phyloP scores from a whole-genome alignment of 2,329 filamentous ascomycete species.

The Neonectria faginata region DNA sequence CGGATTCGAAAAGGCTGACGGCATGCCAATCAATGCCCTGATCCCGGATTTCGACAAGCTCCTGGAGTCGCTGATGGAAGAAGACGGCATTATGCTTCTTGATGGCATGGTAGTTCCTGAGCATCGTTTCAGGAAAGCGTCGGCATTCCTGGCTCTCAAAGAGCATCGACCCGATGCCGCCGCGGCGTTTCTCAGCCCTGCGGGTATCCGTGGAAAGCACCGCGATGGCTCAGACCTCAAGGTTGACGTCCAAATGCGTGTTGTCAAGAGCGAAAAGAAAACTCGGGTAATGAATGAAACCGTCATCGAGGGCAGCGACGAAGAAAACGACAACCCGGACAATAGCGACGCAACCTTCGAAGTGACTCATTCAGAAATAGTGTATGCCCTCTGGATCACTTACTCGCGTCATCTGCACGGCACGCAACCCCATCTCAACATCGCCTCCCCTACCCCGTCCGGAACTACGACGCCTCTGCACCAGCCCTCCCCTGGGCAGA shows the following conservation, averaged over 20 bases:
- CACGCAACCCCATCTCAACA: constrained; percentile 68
- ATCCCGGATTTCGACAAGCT: constrained; percentile 91
- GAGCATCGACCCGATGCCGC: constrained; percentile 85
- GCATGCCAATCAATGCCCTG: constrained; percentile 80
- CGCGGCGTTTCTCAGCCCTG: constrained; percentile 83
- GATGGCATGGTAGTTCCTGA: constrained; percentile 98
- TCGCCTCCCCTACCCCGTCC: constrained; percentile 71
- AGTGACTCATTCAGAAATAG: constrained; percentile 75
- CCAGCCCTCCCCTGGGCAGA: constrained; percentile 83
- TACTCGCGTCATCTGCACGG: constrained; percentile 94
- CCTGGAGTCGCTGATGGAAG: constrained; percentile 82
- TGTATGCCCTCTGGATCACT: constrained; percentile 96
- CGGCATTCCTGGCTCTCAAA: constrained; percentile 83
- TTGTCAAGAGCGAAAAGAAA: constrained; percentile 88
- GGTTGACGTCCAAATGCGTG: constrained; percentile 95
- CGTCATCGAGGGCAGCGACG: constrained; percentile 71
- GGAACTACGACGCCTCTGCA: constrained; percentile 77
- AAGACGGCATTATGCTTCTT: constrained; percentile 83
- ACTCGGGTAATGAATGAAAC: constrained; percentile 70
- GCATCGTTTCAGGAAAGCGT: constrained; percentile 91
- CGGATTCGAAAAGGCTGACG: constrained; percentile 86
- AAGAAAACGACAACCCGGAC: constrained; percentile 59
- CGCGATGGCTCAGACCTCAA: constrained; percentile 92
- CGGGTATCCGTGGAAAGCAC: constrained; percentile 86
- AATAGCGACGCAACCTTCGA: constrained; percentile 59